Evolutionary conservation across 192 early-diverging fungal genomes (phyloP).

Genomic region (Coemansia sp.): DNA sequence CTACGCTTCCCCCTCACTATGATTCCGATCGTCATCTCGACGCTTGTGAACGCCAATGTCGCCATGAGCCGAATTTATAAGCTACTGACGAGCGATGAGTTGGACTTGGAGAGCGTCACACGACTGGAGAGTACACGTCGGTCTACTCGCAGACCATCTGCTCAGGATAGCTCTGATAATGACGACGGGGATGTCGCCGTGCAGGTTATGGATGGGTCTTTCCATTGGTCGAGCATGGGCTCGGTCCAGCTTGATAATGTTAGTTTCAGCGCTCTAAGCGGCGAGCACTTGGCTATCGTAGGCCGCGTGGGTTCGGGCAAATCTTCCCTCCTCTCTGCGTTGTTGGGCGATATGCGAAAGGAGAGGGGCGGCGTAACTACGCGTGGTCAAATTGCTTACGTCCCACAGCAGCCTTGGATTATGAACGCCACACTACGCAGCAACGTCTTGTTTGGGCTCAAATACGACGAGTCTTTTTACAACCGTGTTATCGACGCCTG

Average conservation of each 20-base stretch:
- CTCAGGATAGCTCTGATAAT: neutral
- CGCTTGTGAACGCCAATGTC: constrained; percentile 80
- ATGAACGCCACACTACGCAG: constrained; percentile 92
- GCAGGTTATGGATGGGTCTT: constrained; percentile 53
- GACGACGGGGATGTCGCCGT: constrained; percentile 22
- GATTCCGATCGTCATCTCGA: constrained; percentile 80
- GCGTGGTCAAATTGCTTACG: constrained; percentile 65
- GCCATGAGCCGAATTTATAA: constrained; percentile 76
- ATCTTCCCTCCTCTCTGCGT: constrained; percentile 70
- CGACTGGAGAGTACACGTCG: constrained; percentile 32
- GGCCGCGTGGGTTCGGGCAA: constrained; percentile 77
- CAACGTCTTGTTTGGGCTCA: constrained; percentile 89
- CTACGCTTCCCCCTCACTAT: constrained; percentile 77
- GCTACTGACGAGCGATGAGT: constrained; percentile 80
- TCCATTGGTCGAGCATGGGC: constrained; percentile 54
- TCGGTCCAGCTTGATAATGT: constrained; percentile 42
- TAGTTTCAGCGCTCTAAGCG: constrained; percentile 33
- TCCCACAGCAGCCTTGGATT: constrained; percentile 82
- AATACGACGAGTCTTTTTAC: constrained; percentile 75
- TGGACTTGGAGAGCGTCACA: constrained; percentile 67
- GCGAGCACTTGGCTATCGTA: constrained; percentile 62
- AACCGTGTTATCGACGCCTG: constrained; percentile 79
- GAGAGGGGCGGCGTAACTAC: constrained; percentile 64
- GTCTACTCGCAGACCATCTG: neutral
- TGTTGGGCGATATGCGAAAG: constrained; percentile 89